Percentiles rank a stretch among this genome's conserved stretches.
These are phyloP conservation scores for Ceratocystis papillata DNA, from an alignment of 2,329 filamentous ascomycete genomes.

Conservation along the genomic window DNA sequence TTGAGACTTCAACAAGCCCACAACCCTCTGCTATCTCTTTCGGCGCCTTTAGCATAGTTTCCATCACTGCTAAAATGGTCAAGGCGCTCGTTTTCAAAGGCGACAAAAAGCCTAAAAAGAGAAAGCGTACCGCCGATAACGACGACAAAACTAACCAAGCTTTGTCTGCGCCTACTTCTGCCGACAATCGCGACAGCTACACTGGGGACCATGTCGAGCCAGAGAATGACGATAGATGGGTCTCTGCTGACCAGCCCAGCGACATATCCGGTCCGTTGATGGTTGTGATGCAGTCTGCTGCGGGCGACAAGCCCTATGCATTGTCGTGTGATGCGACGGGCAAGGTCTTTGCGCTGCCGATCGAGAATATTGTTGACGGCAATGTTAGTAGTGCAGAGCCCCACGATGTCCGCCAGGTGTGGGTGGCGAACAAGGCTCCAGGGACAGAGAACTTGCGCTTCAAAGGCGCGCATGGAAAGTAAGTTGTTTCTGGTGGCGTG, in stretches of 20 bases:
- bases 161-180: background rate
- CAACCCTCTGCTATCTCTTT: background rate
- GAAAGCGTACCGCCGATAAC: constrained; percentile 49
- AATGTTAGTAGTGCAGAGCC: constrained; percentile 81
- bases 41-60: background rate
- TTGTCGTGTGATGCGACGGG: constrained; percentile 79
- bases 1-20: background rate
- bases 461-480: constrained; percentile 84
- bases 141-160: constrained; percentile 24
- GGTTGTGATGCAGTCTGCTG: constrained; percentile 52
- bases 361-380: constrained; percentile 82
- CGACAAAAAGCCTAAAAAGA: constrained; percentile 89
- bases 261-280: constrained; percentile 77
- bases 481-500: constrained; percentile 26
- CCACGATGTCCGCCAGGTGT: constrained; percentile 91
- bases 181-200: constrained; percentile 24
- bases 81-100: constrained; percentile 93
- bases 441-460: constrained; percentile 75
- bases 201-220: constrained; percentile 27
- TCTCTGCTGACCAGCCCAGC: constrained; percentile 61
- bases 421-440: constrained; percentile 73
- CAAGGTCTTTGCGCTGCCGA: constrained; percentile 66
- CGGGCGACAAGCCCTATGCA: constrained; percentile 60
- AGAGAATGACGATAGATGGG: constrained; percentile 76
- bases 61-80: constrained; percentile 49